phyloP scores from a whole-genome alignment of 495 filamentous ascomycete species.

The Xylaria scruposa region DNA sequence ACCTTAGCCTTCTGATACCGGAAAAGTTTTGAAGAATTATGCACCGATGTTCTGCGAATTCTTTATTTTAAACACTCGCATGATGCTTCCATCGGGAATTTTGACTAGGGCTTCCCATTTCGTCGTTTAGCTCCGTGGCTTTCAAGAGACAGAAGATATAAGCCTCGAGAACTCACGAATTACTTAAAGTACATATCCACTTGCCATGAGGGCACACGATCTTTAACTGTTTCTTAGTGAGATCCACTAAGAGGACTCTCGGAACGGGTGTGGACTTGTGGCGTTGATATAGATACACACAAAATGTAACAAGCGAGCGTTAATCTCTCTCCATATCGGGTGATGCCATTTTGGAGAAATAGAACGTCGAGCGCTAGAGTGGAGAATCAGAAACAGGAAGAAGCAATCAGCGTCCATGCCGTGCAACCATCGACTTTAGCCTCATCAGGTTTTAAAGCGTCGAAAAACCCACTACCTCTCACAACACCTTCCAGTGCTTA shows the following conservation, averaged over 20 bases:
- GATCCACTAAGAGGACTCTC: too few relatives aligned
- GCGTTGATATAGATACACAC: background rate
- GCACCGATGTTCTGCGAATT: background rate
- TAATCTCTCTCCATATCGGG: conserved; percentile 4
- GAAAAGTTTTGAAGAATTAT: conserved; percentile 10
- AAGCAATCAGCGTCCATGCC: conserved; percentile 33
- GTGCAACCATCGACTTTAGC: conserved; percentile 40
- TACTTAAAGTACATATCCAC: background rate
- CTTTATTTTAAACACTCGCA: background rate
- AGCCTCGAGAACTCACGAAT: background rate
- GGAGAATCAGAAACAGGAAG: conserved; percentile 28
- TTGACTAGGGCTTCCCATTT: background rate
- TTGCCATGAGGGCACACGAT: background rate
- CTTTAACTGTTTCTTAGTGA: background rate
- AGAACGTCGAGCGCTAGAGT: conserved; percentile 21
- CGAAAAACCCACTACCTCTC: conserved; percentile 18
- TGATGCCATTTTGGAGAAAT: conserved; percentile 27
- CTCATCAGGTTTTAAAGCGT: conserved; percentile 34
- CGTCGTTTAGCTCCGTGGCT: background rate
- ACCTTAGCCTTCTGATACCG: conserved; percentile 2
- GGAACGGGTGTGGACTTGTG: too few relatives aligned
- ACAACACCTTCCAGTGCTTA: background rate
- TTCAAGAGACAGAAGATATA: background rate
- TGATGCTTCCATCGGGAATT: background rate
- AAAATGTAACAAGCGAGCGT: background rate